Evolutionary conservation across 306 rosid species (phyloP), one percentile per base, ranked within the genome.

Genomic region (Hippophae gyantsensis): DNA sequence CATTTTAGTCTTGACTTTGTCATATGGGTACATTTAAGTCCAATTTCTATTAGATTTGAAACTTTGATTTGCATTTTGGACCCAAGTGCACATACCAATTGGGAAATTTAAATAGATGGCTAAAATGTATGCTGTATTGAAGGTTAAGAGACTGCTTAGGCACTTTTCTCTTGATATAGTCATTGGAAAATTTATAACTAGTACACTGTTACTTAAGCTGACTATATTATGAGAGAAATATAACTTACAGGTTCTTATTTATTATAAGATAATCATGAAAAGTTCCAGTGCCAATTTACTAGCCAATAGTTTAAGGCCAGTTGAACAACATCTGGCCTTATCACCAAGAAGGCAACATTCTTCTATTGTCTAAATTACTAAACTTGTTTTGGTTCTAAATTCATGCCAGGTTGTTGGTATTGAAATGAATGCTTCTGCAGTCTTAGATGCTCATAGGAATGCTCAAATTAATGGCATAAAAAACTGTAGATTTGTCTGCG

Each of bases 401-500:
- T 61, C 57, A 25, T 76, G 51, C 10, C 82, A 93, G 99, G 99
- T 92, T 74, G 68, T 92, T 78, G 99, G 99, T 47, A 79, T 92
- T 72, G 99, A 92, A 84, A 88, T 92, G 96, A 88, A 92, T 46
- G 88, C 94, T 57, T 89, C 99, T 68, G 95, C 99, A 2, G 85
- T 92, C 65, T 80, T 82, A 65, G 97, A 88, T 65, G 99, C 95
- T 58, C 76, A 69, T 49, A 84, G 88, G 81, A 93, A 93, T 65
- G 94, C 96, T 43, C 97, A 93, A 75, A 78, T 82, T 70, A 93
- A 93, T 76, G 97, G 90, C 77, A 85, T 93, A 64, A 80, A 77
- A 55, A 93, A 93, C 63, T 84, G 84, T 71, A 84, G 67, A 77
- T 93, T 88, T 74, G 78, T 93, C 50, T 82, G 96, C 74, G 62